Evolutionary conservation across 768 basidiomycete genomes (phyloP).

Genomic region (Boletus barrowsii): DNA sequence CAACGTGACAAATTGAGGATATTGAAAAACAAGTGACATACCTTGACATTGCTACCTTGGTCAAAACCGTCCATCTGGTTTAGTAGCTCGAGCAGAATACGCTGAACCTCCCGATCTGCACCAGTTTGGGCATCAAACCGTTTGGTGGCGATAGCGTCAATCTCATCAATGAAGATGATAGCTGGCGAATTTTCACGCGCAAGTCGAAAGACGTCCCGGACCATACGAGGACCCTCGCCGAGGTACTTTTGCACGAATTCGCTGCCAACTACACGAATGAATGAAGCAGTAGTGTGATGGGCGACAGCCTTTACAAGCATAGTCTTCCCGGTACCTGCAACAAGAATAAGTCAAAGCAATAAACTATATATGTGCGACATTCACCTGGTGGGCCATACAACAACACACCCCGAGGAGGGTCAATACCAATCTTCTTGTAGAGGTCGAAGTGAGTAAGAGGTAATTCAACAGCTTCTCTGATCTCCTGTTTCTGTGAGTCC

Average conservation of each 20-base stretch:
- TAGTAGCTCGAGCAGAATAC: constrained; percentile 92
- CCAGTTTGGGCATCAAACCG: constrained; percentile 99
- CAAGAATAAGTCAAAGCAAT: constrained; percentile 1
- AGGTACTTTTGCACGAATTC: constrained; percentile 99
- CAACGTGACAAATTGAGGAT: not conserved
- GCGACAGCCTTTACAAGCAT: constrained; percentile 99
- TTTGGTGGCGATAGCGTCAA: constrained; percentile 98
- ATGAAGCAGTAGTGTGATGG: constrained; percentile 93
- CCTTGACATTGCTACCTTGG: constrained; percentile 98
- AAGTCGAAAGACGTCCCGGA: constrained; percentile 96
- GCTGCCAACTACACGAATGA: constrained; percentile 96
- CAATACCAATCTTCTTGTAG: constrained; percentile 99
- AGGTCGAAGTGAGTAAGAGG: constrained; percentile 96
- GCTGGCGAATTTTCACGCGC: constrained; percentile 96
- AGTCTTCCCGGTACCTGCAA: constrained; percentile 94
- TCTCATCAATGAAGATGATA: constrained; percentile 99
- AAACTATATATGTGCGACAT: constrained; percentile 14
- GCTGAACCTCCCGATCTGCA: constrained; percentile 97
- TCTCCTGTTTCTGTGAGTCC: constrained; percentile 98
- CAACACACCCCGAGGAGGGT: constrained; percentile 95
- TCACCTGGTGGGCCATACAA: constrained; percentile 95
- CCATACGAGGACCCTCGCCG: constrained; percentile 99
- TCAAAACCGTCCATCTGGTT: constrained; percentile 99
- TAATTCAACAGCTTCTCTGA: constrained; percentile 95
- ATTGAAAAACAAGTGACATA: constrained; percentile 24